Evolutionary conservation across 1,284 basidiomycete species (phyloP).

Genomic region (Boletellus deceptivus): DNA sequence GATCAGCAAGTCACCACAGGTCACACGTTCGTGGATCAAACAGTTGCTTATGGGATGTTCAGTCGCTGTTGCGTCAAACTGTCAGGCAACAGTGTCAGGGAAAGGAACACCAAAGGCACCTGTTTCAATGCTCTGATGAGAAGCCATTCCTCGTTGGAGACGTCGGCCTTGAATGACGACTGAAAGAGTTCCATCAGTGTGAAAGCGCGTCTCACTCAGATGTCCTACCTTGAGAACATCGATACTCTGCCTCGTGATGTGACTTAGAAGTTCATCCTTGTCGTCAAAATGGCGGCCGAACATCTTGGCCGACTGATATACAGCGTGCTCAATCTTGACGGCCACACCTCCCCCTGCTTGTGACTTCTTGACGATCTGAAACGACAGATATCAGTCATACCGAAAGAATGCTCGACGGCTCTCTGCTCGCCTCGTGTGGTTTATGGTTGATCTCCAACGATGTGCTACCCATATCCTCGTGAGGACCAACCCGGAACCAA

Average conservation of each 20-base stretch:
- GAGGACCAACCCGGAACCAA: slow-evolving; percentile 6
- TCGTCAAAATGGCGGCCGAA: slow-evolving; percentile 96
- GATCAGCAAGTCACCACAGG: slow-evolving; percentile 2
- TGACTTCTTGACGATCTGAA: slow-evolving; percentile 83
- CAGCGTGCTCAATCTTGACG: slow-evolving; percentile 97
- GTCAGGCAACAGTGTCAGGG: background rate
- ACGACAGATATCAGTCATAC: slow-evolving; percentile 16
- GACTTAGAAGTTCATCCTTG: slow-evolving; percentile 90
- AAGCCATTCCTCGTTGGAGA: slow-evolving; percentile 90
- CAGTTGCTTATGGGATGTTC: slow-evolving; percentile 45
- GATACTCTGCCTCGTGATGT: slow-evolving; percentile 90
- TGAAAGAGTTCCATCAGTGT: slow-evolving; percentile 32
- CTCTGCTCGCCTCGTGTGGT: slow-evolving; percentile 58
- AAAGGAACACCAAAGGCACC: slow-evolving; percentile 41
- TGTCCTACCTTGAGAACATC: slow-evolving; percentile 83
- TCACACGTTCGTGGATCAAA: background rate
- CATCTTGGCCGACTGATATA: slow-evolving; percentile 94
- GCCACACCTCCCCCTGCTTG: slow-evolving; percentile 96
- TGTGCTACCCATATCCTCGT: slow-evolving; percentile 53
- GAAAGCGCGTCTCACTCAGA: background rate
- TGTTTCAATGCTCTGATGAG: slow-evolving; percentile 92
- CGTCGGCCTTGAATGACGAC: slow-evolving; percentile 87
- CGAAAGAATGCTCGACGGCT: background rate
- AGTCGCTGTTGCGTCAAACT: slow-evolving; percentile 36
- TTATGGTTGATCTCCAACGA: slow-evolving; percentile 96